phyloP scores from a whole-genome alignment of 495 filamentous ascomycete species.

The Chaetomium tenue region DNA sequence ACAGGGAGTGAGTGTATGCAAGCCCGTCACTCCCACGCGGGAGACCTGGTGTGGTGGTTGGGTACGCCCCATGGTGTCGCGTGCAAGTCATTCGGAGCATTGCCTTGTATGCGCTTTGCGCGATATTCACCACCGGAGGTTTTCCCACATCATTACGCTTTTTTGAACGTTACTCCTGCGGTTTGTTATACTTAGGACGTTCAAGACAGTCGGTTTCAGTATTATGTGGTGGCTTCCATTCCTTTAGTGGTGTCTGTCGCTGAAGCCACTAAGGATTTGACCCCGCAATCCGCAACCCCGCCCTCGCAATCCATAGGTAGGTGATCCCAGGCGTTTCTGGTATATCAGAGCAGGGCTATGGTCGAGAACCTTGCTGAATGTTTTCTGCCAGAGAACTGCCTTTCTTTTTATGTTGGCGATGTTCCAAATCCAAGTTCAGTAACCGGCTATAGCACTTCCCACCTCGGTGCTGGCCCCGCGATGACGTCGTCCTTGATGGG shows the following conservation, averaged over 20 bases:
- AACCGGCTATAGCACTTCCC: background rate
- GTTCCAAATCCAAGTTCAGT: background rate
- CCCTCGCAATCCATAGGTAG: background rate
- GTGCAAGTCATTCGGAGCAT: too few species aligned
- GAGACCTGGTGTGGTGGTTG: background rate
- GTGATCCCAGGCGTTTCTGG: background rate
- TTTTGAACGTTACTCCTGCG: background rate
- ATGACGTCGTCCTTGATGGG: constrained; percentile 8
- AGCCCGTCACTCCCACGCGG: background rate
- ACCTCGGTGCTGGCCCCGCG: background rate
- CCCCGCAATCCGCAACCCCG: constrained; percentile 8
- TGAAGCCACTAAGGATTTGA: background rate
- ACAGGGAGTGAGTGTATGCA: too few species aligned
- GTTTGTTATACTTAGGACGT: background rate
- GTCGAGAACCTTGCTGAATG: background rate
- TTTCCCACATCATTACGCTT: background rate
- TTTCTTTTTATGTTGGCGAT: background rate
- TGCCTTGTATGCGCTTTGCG: too few species aligned
- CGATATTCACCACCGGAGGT: background rate
- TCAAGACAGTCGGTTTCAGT: background rate
- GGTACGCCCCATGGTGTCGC: too few species aligned
- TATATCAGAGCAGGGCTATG: background rate
- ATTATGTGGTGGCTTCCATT: background rate
- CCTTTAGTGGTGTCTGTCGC: background rate
- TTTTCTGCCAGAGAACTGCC: background rate